Conservation (phyloP, 495 filamentous ascomycete genomes). For the Xylaria castorea region DNA sequence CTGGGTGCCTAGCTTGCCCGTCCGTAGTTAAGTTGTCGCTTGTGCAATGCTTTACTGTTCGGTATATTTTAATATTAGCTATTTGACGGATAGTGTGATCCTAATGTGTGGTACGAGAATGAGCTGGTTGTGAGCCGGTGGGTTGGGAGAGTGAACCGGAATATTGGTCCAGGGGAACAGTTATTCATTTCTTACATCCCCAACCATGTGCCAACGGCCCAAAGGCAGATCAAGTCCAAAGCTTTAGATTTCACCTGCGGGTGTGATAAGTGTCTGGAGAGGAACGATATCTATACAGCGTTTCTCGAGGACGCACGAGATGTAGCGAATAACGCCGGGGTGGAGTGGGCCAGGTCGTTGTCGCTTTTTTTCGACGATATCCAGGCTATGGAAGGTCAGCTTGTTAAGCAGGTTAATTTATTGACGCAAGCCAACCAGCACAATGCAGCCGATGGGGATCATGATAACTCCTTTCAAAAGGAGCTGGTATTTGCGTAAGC, state of each 20-base stretch:
- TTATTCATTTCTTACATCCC: not conserved
- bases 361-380: not conserved
- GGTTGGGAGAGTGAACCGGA: slow-evolving; percentile 5
- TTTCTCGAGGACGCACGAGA: slow-evolving; percentile 4
- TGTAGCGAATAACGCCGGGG: not conserved
- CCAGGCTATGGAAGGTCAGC: not conserved
- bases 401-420: not conserved
- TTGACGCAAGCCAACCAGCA: not conserved
- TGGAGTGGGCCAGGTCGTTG: not conserved
- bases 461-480: not conserved
- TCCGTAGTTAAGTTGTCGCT: not conserved
- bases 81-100: slow-evolving; percentile 7
- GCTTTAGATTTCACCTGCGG: not conserved
- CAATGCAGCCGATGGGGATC: not conserved
- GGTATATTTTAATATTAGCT: not conserved
- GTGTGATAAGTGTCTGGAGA: not conserved
- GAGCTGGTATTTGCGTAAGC: slow-evolving; percentile 21
- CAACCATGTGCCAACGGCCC: not conserved
- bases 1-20: no score
- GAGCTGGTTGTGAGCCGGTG: not conserved
- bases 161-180: slow-evolving; percentile 6
- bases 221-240: not conserved
- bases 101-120: slow-evolving; percentile 13
- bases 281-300: not conserved
- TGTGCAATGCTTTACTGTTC: not conserved